Conservation (phyloP, 257 asterid species). For the Scutellaria galericulata region DNA sequence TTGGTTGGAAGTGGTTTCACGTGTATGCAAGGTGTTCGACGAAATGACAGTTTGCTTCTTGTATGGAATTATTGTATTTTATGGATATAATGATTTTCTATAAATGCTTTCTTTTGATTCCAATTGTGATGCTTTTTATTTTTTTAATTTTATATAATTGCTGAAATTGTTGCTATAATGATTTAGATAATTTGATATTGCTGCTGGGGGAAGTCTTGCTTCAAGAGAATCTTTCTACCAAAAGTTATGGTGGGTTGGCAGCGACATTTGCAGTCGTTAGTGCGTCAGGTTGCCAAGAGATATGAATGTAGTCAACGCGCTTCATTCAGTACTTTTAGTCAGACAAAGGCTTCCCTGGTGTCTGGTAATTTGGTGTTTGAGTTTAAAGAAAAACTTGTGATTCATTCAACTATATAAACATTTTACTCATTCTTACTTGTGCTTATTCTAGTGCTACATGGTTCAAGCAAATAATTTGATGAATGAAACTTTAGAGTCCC, state of each 20-base stretch:
- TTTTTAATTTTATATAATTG: background rate
- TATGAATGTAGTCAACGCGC: conserved; percentile 46
- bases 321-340: conserved; percentile 51
- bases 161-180: conserved; percentile 1
- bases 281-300: conserved; percentile 68
- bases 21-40: conserved; percentile 41
- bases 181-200: conserved; percentile 21
- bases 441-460: conserved; percentile 1
- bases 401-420: background rate
- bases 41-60: conserved; percentile 37
- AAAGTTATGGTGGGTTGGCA: conserved; percentile 77
- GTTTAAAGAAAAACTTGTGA: background rate
- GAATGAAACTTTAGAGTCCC: background rate
- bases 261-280: conserved; percentile 64
- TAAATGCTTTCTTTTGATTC: background rate
- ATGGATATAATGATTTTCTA: background rate
- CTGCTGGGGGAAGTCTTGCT: conserved; percentile 15
- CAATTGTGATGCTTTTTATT: background rate
- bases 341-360: conserved; percentile 56
- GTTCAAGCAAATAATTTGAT: background rate
- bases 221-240: conserved; percentile 17
- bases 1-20: background rate
- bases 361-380: conserved; percentile 50
- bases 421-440: background rate
- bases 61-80: background rate